Conservation (phyloP, 371 early-diverging fungal species). For the Mortierella polycephala region DNA sequence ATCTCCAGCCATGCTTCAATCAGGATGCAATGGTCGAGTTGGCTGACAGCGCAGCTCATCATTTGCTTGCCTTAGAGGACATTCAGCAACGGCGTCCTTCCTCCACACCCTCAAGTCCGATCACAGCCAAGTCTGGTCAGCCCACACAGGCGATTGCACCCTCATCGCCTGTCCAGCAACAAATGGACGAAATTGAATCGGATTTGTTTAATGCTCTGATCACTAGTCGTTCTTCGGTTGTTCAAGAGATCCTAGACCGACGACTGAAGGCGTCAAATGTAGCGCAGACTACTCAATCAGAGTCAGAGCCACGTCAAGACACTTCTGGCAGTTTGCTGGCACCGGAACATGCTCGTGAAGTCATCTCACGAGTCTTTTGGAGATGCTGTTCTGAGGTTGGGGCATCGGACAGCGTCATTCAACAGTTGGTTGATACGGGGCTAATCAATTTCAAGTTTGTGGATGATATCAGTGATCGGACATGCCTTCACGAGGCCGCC, state of each 20-base stretch:
- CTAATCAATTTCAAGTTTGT: constrained; percentile 78
- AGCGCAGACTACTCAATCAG: not conserved
- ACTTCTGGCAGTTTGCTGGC: constrained; percentile 1
- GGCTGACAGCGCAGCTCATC: constrained; percentile 79
- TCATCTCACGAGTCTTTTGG: constrained; percentile 83
- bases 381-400: constrained; percentile 82
- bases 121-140: constrained; percentile 36
- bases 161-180: constrained; percentile 45
- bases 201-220: constrained; percentile 56
- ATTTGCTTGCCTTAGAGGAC: constrained; percentile 42
- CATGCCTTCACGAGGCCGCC: constrained; percentile 90
- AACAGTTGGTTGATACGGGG: constrained; percentile 68
- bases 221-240: constrained; percentile 58
- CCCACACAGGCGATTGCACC: constrained; percentile 19
- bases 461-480: constrained; percentile 94
- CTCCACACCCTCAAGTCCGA: constrained; percentile 40
- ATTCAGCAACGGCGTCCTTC: constrained; percentile 56
- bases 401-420: constrained; percentile 60
- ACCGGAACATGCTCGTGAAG: constrained; percentile 56
- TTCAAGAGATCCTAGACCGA: constrained; percentile 71
- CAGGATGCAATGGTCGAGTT: constrained; percentile 89
- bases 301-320: not conserved
- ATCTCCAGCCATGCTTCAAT: constrained; percentile 96
- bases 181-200: constrained; percentile 44
- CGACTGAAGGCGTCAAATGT: constrained; percentile 37